phyloP scores from a whole-genome alignment of 1,139 yeast genomes.

The Zygosaccharomyces pseudobailii region DNA sequence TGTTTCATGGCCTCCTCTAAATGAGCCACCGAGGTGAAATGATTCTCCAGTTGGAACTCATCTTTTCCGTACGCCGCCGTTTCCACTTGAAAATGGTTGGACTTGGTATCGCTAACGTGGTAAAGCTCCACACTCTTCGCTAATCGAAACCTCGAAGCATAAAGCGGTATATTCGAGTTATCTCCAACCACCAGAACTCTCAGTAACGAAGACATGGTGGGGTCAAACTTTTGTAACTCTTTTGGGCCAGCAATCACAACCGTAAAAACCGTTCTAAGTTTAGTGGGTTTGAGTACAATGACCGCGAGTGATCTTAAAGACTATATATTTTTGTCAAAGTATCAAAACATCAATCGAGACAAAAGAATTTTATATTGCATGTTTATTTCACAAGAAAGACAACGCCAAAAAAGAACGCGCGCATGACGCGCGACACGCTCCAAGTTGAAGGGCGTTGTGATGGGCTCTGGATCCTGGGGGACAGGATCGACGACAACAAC shows the following conservation, averaged over 20 bases:
- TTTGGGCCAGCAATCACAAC: not conserved
- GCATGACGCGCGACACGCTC: not conserved
- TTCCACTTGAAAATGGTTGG: conserved; percentile 21
- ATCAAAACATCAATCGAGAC: not conserved
- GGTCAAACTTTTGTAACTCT: not conserved
- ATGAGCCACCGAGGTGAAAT: conserved; percentile 21
- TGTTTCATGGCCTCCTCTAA: conserved; percentile 14
- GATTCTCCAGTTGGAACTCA: conserved; percentile 22
- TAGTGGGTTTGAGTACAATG: not conserved
- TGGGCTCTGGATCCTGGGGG: not conserved
- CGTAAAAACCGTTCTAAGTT: not conserved
- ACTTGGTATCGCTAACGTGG: conserved; percentile 26
- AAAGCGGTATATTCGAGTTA: conserved; percentile 30
- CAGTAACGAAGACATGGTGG: conserved; percentile 14
- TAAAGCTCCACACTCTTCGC: conserved; percentile 32
- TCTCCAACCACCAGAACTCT: conserved; percentile 32
- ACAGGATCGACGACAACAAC: not conserved
- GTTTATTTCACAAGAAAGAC: conserved; percentile 3
- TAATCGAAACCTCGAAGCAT: conserved; percentile 32
- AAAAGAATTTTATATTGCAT: conserved; percentile 4
- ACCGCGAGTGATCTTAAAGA: not conserved
- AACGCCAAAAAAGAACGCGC: conserved; percentile 4
- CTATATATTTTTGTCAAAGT: not conserved
- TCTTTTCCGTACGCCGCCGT: conserved; percentile 27
- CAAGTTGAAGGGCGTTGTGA: not conserved